These are phyloP conservation scores for Phytopythium aichiense DNA, from an alignment of 352 stramenopile genomes.

Conservation along the genomic window DNA sequence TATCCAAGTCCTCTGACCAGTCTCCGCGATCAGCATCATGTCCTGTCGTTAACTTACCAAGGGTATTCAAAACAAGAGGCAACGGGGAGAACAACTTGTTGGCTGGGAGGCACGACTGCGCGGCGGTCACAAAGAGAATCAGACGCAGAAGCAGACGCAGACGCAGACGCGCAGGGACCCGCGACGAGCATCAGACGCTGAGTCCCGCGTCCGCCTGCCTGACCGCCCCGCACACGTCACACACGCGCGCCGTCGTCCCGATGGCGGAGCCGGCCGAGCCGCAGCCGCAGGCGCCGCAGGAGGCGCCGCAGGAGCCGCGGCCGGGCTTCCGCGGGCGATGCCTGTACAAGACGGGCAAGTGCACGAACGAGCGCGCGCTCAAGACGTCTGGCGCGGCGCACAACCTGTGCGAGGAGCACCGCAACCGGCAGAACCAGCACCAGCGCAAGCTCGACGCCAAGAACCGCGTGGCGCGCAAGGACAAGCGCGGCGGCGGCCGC, in stretches of 20 bases:
- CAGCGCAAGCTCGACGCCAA: conserved; percentile 87
- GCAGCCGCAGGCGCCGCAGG: conserved; percentile 9
- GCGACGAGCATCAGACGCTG: neutral
- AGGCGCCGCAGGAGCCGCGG: conserved; percentile 16
- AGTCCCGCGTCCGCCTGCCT: neutral
- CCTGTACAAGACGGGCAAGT: conserved; percentile 88
- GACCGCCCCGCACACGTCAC: conserved; percentile 1
- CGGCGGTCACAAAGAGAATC: too few relatives aligned
- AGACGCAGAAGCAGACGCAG: too few relatives aligned
- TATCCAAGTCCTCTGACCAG: too few relatives aligned
- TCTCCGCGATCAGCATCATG: too few relatives aligned
- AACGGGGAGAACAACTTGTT: too few relatives aligned
- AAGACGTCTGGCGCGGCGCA: conserved; percentile 79
- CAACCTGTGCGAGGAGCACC: conserved; percentile 85
- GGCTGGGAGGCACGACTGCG: too few relatives aligned
- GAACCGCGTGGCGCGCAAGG: conserved; percentile 65
- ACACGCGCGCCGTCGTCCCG: neutral
- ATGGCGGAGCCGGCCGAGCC: conserved; percentile 5
- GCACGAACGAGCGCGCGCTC: conserved; percentile 78
- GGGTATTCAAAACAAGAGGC: too few relatives aligned
- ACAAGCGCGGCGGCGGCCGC: conserved; percentile 27
- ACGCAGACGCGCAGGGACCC: too few relatives aligned
- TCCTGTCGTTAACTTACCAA: too few relatives aligned
- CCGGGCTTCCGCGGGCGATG: conserved; percentile 68
- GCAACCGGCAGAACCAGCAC: conserved; percentile 79